Evolutionary conservation across 441 rosid genomes (phyloP), one percentile per base, ranked within the genome.

Genomic region (Erodium texanum): DNA sequence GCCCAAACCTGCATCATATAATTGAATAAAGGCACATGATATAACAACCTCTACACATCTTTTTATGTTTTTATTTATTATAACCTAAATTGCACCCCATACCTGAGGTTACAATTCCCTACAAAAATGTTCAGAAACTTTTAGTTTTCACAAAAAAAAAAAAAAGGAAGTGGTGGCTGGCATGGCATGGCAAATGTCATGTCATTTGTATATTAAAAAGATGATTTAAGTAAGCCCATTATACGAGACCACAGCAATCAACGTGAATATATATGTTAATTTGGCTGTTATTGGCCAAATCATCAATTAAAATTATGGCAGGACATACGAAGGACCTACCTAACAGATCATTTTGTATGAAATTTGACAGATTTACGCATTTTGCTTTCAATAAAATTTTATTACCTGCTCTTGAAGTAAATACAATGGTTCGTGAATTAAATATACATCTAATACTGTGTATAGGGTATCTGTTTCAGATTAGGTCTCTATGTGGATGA

Each of bases 1-100:
- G 66, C 20, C 81, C 80, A 3, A 65, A 67, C 38, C 81, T 78
- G 73, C 66, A 66, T 9, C 8, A 12, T 38, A 11, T 27, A 38
- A 6, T 38, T 38, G 11, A 8, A 38, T 38, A 7, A 6, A 38
- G 45, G 45, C 10, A 38, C 45, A 38, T 11, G 8, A 38, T 38
- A 38, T 38, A 12, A 38, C 45, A 7, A 38, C 12, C 45, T 38
- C 45, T 38, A 38, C 9, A 38, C 8, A 38, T 38, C 45, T 1
- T 11, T 7, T 38, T 38, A 38, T 38, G 45, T 38, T n/a, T n/a
- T n/a, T n/a, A n/a, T n/a, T n/a, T n/a, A n/a, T n/a, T n/a, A 27
- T 27, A 27, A 27, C 4, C 29, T 27, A 27, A 27, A 27, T 27
- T 1, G 29, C 29, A 1, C 4, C n/a, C n/a, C n/a, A n/a, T 27